phyloP scores from a whole-genome alignment of 2,329 filamentous ascomycete species.

The Calonectria pseudoturangicola region DNA sequence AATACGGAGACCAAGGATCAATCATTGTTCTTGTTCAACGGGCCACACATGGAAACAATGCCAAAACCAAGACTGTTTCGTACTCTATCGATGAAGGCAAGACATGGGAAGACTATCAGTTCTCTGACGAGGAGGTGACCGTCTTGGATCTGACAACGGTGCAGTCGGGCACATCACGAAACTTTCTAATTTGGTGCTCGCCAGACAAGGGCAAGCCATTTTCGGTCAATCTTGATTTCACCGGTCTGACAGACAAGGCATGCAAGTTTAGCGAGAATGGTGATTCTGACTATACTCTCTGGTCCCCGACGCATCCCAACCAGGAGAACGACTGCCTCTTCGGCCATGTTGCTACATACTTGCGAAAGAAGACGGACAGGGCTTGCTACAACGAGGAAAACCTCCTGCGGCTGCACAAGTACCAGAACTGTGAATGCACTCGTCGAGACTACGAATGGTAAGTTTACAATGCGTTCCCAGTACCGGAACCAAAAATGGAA shows the following conservation, averaged over 20 bases:
- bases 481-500: neutral
- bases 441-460: slow-evolving; percentile 95
- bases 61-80: slow-evolving; percentile 81
- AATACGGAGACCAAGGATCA: slow-evolving; percentile 95
- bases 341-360: slow-evolving; percentile 90
- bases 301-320: slow-evolving; percentile 89
- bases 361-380: slow-evolving; percentile 88
- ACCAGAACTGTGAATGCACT: slow-evolving; percentile 88
- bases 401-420: slow-evolving; percentile 82
- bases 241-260: slow-evolving; percentile 81
- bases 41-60: slow-evolving; percentile 77
- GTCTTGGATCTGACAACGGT: slow-evolving; percentile 91
- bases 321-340: slow-evolving; percentile 90
- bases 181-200: slow-evolving; percentile 93
- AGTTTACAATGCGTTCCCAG: slow-evolving; percentile 57
- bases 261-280: slow-evolving; percentile 81
- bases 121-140: slow-evolving; percentile 81
- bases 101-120: slow-evolving; percentile 85
- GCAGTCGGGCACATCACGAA: slow-evolving; percentile 90
- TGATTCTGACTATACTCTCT: slow-evolving; percentile 85
- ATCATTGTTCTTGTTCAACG: slow-evolving; percentile 91
- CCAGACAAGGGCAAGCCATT: slow-evolving; percentile 74
- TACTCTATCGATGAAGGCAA: slow-evolving; percentile 89
- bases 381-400: slow-evolving; percentile 88
- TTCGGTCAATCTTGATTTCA: slow-evolving; percentile 92